Base-by-base conservation (phyloP, 2,329 filamentous ascomycete genomes). In the Colletotrichum liaoningense region DNA sequence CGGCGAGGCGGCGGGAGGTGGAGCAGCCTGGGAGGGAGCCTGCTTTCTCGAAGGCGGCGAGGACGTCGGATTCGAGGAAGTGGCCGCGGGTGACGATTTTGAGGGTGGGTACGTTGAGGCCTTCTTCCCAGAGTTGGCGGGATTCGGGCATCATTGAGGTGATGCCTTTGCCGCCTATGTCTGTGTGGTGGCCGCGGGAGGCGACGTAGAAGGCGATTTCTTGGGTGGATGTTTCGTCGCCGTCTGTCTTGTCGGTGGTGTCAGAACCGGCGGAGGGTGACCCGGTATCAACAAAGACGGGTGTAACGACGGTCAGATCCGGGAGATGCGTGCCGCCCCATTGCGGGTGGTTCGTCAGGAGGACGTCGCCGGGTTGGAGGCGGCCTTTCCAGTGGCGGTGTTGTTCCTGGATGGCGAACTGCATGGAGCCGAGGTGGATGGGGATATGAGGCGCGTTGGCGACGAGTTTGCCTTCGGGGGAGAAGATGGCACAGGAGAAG, bases 401-500 rank as follows among this genome's bases (percentile, higher is more conserved):
- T 63, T 85, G 84, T 2, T 80, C 82, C 14, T 80, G 77, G 3
- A 85, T 81, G 8, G 82, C 83, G 63, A 83, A 83, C 58, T 83
- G 81, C 84, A 85, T 85, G n/a, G 79, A 81, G 5, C 84, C 84
- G 2, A 85, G 78, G 63, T 85, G 83, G 9, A 84, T 82, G 1
- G 84, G 84, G 0, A 85, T 81, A 60, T 85, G 82, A 6, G 82
- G 83, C 4, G 82, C 82, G 54, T 84, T 84, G 55, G 84, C 84
- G 1, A 85, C 82, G 6, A 85, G 80, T n/a, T 80, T 79, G n/a
- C 83, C 84, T 5, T 81, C 77, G 0, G 84, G 82, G 0, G 82
- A 83, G 72, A 86, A 85, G 22, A 86, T 78, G 11, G 84, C 84
- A 35, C 84, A 86, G 0, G 82, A 84, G 69, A 84, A 85, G 77